phyloP scores from a whole-genome alignment of 2,329 filamentous ascomycete genomes.

The Botrytis elliptica region DNA sequence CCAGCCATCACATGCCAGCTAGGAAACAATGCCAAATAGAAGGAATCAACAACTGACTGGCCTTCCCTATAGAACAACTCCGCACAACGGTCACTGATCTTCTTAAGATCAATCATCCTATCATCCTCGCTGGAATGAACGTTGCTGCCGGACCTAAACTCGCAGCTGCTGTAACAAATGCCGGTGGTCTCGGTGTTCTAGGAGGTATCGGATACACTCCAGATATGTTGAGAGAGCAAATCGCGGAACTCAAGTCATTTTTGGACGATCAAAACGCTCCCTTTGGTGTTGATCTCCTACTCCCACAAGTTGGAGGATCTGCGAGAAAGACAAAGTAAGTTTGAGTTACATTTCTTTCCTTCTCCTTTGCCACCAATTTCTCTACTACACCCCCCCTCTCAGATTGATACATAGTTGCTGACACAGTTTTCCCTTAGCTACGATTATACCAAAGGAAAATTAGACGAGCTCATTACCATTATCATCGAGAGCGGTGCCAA shows the following conservation, averaged over 20 bases:
- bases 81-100: conserved; percentile 92
- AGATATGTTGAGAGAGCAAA: conserved; percentile 94
- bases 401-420: conserved; percentile 29
- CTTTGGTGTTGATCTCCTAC: conserved; percentile 89
- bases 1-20: conserved; percentile 32
- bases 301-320: conserved; percentile 91
- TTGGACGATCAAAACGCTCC: conserved; percentile 88
- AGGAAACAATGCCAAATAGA: neutral
- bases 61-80: conserved; percentile 66
- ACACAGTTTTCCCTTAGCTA: conserved; percentile 60
- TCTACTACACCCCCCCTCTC: neutral
- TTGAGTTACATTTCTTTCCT: conserved; percentile 41
- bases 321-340: conserved; percentile 92
- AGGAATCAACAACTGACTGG: conserved; percentile 22
- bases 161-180: conserved; percentile 94
- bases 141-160: conserved; percentile 95
- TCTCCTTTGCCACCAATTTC: neutral
- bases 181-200: conserved; percentile 93
- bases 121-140: conserved; percentile 98
- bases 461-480: conserved; percentile 84
- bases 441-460: conserved; percentile 99
- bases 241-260: conserved; percentile 88
- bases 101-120: conserved; percentile 94
- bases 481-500: conserved; percentile 89
- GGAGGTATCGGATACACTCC: conserved; percentile 95